phyloP scores from a whole-genome alignment of 345 rosid genomes.

The Eucalyptus polyanthemos region DNA sequence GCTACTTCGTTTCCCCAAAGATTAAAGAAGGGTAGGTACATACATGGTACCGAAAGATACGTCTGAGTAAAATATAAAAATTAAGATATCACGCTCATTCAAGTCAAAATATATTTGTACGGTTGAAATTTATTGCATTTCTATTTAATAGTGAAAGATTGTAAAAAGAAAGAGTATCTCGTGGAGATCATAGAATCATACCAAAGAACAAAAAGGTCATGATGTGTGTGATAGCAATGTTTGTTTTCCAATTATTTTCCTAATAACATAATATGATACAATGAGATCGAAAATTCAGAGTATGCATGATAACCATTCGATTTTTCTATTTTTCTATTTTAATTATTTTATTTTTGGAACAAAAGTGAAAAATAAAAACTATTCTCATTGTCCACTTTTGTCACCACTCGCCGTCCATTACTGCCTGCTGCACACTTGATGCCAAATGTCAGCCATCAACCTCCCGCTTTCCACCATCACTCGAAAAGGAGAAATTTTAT shows the following conservation, averaged over 20 bases:
- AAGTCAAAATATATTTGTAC: neutral
- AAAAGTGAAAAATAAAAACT: too few relatives aligned
- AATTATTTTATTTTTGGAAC: rapidly evolving
- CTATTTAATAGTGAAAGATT: neutral
- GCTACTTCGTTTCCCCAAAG: too few relatives aligned
- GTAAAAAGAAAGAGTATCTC: neutral
- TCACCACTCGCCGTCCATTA: too few relatives aligned
- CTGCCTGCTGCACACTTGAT: rapidly evolving
- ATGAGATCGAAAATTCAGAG: rapidly evolving
- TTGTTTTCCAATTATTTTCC: neutral
- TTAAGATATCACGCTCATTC: neutral
- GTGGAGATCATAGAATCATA: rapidly evolving
- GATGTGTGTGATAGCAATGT: neutral
- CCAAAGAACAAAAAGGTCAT: neutral
- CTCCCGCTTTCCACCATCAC: rapidly evolving
- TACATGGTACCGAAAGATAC: neutral
- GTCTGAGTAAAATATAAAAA: neutral
- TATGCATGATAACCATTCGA: rapidly evolving
- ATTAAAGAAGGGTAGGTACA: neutral
- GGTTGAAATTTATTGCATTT: neutral
- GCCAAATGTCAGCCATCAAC: rapidly evolving
- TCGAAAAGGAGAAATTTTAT: too few relatives aligned
- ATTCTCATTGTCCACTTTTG: too few relatives aligned
- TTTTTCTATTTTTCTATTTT: too few relatives aligned
- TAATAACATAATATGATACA: neutral